Evolutionary conservation across 2,329 filamentous ascomycete species (phyloP), one percentile per base, ranked within the genome.

Genomic region (Colletotrichum spinosum): DNA sequence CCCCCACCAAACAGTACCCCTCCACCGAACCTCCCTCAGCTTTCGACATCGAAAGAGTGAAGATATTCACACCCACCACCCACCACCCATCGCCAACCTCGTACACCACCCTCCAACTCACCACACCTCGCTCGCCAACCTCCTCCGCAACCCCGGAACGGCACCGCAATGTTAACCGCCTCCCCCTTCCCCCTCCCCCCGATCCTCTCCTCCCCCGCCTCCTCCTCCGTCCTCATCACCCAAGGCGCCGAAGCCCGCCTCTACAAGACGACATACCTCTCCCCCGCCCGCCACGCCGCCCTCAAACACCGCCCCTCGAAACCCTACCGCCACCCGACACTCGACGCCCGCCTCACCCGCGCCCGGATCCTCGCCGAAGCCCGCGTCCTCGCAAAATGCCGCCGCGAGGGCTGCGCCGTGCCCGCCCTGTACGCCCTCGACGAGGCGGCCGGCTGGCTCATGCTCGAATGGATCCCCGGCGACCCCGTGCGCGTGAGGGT

Each of bases 231-330:
- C 53, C 91, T 97, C 73, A 88, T 98, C 71, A 90, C 93, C 62
- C 96, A 98, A 84, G 96, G 96, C 80, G 96, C 96, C 75, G 96
- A 99, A 87, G 94, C 93, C 66, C 93, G 95, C 69, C 88, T 99
- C 75, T 98, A 97, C 87, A 90, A 89, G 77, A 95, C 93, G 15
- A 90, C 88, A 60, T 97, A 93, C 80, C 89, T 97, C 59, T 77
- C 85, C 1, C 86, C 92, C 44, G 76, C 83, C 61, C 83, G 87
- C 9, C 87, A 91, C 12, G 92, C 90, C 75, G 93, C 95, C 1
- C 88, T 98, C 68, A 99, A 99, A 81, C 90, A 97, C 84, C 92
- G 96, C 1, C 94, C 95, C 0, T 85, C 89, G 34, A 99, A 99
- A 81, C 88, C 92, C 34, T 99, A 97, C 86, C 88, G 96, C 17